Conservation (phyloP, 2,329 filamentous ascomycete species). For the Pestalotiopsis sp. region DNA sequence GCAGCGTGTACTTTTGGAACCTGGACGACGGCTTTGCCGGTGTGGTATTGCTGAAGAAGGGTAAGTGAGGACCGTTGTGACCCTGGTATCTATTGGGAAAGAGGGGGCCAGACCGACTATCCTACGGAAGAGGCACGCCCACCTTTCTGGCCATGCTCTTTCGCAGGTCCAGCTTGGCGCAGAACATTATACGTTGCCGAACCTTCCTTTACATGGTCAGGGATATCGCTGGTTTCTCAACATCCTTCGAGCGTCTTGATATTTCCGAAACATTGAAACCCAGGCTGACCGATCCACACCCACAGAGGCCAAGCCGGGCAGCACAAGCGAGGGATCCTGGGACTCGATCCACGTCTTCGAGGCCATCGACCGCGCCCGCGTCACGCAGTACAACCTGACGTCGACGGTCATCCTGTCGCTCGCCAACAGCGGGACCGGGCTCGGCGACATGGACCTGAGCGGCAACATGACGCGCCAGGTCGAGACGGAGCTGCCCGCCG, state of each 20-base stretch:
- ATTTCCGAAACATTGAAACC: neutral
- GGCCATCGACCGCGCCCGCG: conserved; percentile 87
- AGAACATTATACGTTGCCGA: neutral
- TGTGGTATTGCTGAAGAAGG: conserved; percentile 94
- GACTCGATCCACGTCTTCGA: conserved; percentile 99
- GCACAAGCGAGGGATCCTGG: conserved; percentile 80
- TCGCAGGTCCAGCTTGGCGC: neutral
- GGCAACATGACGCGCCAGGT: conserved; percentile 98
- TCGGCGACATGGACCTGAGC: conserved; percentile 88
- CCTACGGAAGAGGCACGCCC: neutral
- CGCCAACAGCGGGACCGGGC: conserved; percentile 60
- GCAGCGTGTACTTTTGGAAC: conserved; percentile 98
- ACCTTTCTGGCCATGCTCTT: no score
- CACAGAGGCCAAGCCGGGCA: conserved; percentile 66
- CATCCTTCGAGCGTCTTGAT: neutral
- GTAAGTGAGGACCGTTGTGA: conserved; percentile 48
- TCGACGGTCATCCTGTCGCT: conserved; percentile 94
- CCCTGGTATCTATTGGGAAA: neutral
- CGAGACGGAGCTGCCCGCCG: conserved; percentile 86
- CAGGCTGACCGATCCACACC: neutral
- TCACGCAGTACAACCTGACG: conserved; percentile 95
- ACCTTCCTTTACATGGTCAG: neutral
- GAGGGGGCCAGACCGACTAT: neutral
- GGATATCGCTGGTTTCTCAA: neutral
- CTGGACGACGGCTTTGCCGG: conserved; percentile 97